A percentile compares a stretch with the other conserved stretches of the same genome.
Conservation (phyloP, 2,329 filamentous ascomycete species). For the Alternaria sp. region DNA sequence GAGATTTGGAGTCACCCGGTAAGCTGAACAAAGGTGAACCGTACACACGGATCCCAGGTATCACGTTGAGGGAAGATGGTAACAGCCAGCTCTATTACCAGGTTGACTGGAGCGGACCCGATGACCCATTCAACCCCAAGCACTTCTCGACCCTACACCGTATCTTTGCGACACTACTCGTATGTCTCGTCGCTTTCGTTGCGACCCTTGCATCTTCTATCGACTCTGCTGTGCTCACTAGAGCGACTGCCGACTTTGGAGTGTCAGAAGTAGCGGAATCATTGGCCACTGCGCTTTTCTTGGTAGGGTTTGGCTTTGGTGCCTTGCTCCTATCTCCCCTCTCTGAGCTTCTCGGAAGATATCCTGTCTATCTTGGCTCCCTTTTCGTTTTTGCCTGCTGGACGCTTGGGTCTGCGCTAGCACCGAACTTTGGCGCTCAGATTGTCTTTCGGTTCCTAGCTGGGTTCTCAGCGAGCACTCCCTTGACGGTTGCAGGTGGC, state of each 20-base stretch:
- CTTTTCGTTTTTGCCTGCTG: conserved; percentile 42
- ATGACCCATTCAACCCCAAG: conserved; percentile 11
- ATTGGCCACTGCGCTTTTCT: conserved; percentile 57
- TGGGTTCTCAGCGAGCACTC: conserved; percentile 56
- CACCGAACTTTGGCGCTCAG: conserved; percentile 58
- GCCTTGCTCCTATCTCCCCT: conserved; percentile 54
- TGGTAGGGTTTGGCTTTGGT: conserved; percentile 59
- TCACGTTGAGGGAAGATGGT: conserved; percentile 11
- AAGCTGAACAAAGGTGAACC: conserved; percentile 2
- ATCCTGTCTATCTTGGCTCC: conserved; percentile 49
- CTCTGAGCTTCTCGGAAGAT: conserved; percentile 55
- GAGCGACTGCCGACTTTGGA: conserved; percentile 59
- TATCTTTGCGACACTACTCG: conserved; percentile 10
- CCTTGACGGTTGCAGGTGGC: conserved; percentile 32
- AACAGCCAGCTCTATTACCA: conserved; percentile 11
- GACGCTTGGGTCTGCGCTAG: conserved; percentile 42
- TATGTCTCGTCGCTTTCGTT: conserved; percentile 56
- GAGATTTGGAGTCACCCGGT: not conserved
- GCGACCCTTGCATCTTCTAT: conserved; percentile 63
- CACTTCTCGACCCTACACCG: conserved; percentile 13
- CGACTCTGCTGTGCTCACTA: conserved; percentile 58
- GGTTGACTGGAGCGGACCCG: conserved; percentile 10
- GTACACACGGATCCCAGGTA: conserved; percentile 8
- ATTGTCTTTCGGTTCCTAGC: conserved; percentile 60
- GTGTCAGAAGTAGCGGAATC: conserved; percentile 55